These are phyloP conservation scores for Neotropicomus parvogracilis DNA, from an alignment of 1,284 basidiomycete species.

Conservation along the genomic window DNA sequence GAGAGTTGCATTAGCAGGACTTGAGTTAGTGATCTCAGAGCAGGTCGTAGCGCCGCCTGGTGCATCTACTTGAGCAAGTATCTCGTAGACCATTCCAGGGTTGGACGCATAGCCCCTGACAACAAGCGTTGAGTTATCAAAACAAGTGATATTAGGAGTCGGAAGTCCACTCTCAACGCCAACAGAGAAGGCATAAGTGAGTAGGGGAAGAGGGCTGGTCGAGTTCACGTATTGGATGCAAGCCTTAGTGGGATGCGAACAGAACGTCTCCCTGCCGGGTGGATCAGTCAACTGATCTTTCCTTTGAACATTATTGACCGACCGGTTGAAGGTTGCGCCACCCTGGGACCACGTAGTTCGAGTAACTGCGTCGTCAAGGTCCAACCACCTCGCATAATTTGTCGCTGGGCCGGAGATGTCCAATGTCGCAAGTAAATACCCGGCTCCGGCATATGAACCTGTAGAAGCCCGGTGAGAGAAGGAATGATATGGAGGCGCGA, in stretches of 20 bases:
- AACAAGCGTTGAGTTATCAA: slow-evolving; percentile 51
- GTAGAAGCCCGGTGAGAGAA: neutral
- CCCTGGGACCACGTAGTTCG: slow-evolving; percentile 58
- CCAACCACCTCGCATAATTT: slow-evolving; percentile 62
- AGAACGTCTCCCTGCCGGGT: slow-evolving; percentile 56
- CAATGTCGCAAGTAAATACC: slow-evolving; percentile 55
- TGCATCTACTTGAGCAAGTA: slow-evolving; percentile 50
- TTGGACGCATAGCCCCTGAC: slow-evolving; percentile 50
- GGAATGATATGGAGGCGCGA: slow-evolving; percentile 1
- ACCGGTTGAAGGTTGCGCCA: slow-evolving; percentile 47
- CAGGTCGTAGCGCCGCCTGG: slow-evolving; percentile 34
- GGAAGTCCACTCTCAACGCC: slow-evolving; percentile 47
- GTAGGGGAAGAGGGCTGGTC: slow-evolving; percentile 34
- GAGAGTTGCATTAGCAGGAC: slow-evolving; percentile 53
- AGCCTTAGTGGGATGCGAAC: slow-evolving; percentile 59
- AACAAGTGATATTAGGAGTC: slow-evolving; percentile 57
- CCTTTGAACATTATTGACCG: slow-evolving; percentile 11
- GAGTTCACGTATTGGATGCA: slow-evolving; percentile 55
- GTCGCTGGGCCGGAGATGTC: slow-evolving; percentile 39
- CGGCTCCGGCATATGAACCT: slow-evolving; percentile 71
- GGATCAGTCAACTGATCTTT: neutral
- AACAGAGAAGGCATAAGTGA: slow-evolving; percentile 54
- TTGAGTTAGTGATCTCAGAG: slow-evolving; percentile 29
- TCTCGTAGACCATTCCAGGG: slow-evolving; percentile 68
- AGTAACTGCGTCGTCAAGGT: slow-evolving; percentile 58